Percentiles rank a stretch among this genome's conserved stretches.
Conservation (phyloP, 805 yeast species). For the Starmerella sp. region DNA sequence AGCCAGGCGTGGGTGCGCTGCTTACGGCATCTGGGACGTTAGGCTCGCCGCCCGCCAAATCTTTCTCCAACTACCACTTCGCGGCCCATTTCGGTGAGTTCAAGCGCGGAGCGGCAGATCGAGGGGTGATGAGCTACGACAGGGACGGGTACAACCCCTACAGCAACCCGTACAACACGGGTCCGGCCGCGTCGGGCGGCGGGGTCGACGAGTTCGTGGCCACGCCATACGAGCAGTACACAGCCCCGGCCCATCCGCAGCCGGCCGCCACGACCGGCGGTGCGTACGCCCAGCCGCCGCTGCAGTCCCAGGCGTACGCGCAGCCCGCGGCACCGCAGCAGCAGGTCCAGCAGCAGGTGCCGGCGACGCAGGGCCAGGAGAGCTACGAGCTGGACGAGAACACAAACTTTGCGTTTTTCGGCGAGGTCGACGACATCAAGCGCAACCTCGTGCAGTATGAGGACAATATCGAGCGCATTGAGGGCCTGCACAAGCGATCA, state of each 20-base stretch:
- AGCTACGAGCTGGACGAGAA: conserved; percentile 21
- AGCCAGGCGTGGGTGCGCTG: neutral
- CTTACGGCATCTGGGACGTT: conserved; percentile 1
- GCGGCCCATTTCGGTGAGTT: neutral
- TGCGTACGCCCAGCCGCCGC: conserved; percentile 1
- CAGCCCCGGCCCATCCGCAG: conserved; percentile 2
- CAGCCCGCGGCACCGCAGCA: neutral
- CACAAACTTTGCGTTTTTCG: conserved; percentile 53
- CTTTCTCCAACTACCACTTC: conserved; percentile 1
- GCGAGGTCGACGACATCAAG: conserved; percentile 56
- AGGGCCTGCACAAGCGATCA: conserved; percentile 56
- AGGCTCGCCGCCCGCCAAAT: conserved; percentile 1
- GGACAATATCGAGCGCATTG: conserved; percentile 55
- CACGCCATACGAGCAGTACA: conserved; percentile 17
- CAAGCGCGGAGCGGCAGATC: neutral
- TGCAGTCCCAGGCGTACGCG: neutral
- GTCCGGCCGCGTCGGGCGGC: conserved; percentile 8
- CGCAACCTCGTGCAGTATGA: conserved; percentile 59
- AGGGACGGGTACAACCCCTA: conserved; percentile 19
- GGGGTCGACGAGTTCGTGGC: conserved; percentile 16
- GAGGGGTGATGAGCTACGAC: conserved; percentile 4
- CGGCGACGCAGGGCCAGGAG: conserved; percentile 12
- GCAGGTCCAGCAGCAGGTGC: conserved; percentile 8
- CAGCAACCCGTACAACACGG: conserved; percentile 6
- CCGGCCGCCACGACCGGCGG: neutral